phyloP scores from a whole-genome alignment of 371 early-diverging fungal genomes.

The Racocetra persica region DNA sequence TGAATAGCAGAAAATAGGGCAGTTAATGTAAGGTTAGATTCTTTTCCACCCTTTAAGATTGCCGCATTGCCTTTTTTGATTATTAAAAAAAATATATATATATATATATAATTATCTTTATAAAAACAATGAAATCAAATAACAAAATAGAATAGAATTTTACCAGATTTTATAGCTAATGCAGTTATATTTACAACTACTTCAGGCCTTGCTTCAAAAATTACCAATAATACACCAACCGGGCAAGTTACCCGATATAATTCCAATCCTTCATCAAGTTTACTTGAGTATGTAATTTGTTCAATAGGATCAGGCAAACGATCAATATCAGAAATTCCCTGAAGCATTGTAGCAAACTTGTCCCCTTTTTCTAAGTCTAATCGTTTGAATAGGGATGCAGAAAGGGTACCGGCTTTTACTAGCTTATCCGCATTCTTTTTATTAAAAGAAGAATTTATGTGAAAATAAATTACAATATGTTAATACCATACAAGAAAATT shows the following conservation, averaged over 20 bases:
- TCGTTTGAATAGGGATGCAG: constrained; percentile 83
- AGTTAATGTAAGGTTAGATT: constrained; percentile 79
- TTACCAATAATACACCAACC: constrained; percentile 93
- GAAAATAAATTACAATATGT: background rate
- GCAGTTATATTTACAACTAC: constrained; percentile 96
- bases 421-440: constrained; percentile 67
- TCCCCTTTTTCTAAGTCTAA: constrained; percentile 87
- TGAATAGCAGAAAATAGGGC: constrained; percentile 79
- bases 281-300: constrained; percentile 79
- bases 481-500: constrained; percentile 24
- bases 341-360: constrained; percentile 86
- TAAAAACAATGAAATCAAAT: background rate
- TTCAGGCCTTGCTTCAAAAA: constrained; percentile 98
- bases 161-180: constrained; percentile 92
- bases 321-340: constrained; percentile 91
- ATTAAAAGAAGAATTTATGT: background rate
- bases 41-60: constrained; percentile 95
- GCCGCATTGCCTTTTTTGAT: constrained; percentile 82
- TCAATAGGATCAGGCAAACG: constrained; percentile 86
- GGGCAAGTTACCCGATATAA: constrained; percentile 91
- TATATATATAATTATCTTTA: background rate
- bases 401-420: constrained; percentile 79
- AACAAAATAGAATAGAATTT: background rate
- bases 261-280: constrained; percentile 83
- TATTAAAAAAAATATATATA: background rate